Evolutionary conservation across 345 rosid genomes (phyloP).

Genomic region (Pistacia atlantica): DNA sequence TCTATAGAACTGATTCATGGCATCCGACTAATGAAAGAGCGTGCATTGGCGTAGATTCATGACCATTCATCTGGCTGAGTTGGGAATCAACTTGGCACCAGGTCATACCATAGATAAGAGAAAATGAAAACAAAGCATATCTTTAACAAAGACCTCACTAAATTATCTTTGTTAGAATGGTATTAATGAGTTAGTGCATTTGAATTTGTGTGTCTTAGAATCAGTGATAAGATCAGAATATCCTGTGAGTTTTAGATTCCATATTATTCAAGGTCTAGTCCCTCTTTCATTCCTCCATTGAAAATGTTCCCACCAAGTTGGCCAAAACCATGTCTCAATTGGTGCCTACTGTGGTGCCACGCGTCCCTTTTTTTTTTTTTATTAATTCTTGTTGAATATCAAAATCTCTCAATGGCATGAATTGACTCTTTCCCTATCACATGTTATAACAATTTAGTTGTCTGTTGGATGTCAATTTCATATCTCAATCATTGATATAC

Average conservation of each 20-base stretch:
- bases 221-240: not conserved
- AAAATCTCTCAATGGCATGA: constrained; percentile 2
- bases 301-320: not conserved
- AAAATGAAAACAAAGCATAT: no score
- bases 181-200: not conserved
- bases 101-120: no score
- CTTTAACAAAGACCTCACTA: no score
- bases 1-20: no score
- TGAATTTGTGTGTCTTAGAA: not conserved
- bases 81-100: no score
- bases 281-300: not conserved
- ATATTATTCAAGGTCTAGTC: not conserved
- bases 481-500: not conserved
- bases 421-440: not conserved
- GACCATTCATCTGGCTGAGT: no score
- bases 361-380: not conserved
- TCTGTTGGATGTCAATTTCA: constrained; percentile 3
- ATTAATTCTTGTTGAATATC: not conserved
- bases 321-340: not conserved
- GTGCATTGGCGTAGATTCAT: no score
- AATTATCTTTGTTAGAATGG: not conserved
- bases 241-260: not conserved
- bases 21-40: no score
- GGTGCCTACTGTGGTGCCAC: not conserved
- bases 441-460: not conserved